Evolutionary conservation across 805 yeast species (phyloP), one percentile per base, ranked within the genome.

Genomic region (Wickerhamomyces hampshirensis): DNA sequence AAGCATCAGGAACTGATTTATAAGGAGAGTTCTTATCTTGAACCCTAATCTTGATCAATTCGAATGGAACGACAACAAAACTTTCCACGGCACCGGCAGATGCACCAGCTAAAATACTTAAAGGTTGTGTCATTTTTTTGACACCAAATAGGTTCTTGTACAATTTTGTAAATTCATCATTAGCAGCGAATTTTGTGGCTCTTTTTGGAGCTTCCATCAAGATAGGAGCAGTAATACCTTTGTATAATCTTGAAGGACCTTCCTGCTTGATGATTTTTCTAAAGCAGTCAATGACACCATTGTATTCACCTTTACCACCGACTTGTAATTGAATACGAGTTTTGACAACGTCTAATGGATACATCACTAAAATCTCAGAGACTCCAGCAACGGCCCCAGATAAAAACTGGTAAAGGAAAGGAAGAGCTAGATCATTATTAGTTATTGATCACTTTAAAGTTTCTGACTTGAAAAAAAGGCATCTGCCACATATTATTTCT

Each of bases 171-270:
- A 95, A 93, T 61, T 87, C 94, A 59, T 93, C 98, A 59, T 93
- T 93, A 44, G 97, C 96, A 35, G 98, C 97, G 59, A 93, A 93
- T 63, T 93, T 93, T 48, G 96, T 89, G 28, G 98, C 98, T 69
- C 99, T 80, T 71, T 93, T 93, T 47, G 98, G 98, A 11, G 98
- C 98, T 63, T 93, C 99, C 98, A 93, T 93, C 54, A 93, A 70
- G 50, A 93, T 86, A 23, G 99, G 99, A 17, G 98, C 96, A 21
- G 84, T 68, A 53, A 93, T 93, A 48, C 99, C 99, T 58, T 89
- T 80, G 66, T 93, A 93, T 40, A 91, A 73, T 45, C 93, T 72
- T 9, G 82, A 64, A 28, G 78, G 71, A 34, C 98, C 98, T 62
- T 93, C 98, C 49, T 76, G 79, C 52, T 75, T 77, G 51, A 93